Conservation (phyloP, 2,329 filamentous ascomycete genomes). For the Zasmidium citrigriseum region DNA sequence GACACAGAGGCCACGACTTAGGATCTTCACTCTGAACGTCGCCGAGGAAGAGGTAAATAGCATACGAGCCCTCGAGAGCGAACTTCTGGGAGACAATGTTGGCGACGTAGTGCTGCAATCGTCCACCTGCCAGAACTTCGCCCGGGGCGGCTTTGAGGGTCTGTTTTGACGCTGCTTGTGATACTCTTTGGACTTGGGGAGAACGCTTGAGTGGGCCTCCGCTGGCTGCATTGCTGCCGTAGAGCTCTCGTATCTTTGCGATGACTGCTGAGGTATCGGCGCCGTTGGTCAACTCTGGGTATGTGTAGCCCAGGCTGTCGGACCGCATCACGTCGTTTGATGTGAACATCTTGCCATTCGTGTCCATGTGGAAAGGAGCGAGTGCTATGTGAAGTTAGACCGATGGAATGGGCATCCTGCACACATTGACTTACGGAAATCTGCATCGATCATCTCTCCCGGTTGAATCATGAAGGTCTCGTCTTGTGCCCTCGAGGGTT, state of each 20-base stretch:
- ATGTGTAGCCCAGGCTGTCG: conserved; percentile 70
- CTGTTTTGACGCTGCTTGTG: conserved; percentile 13
- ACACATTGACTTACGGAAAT: conserved; percentile 26
- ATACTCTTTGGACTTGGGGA: not conserved
- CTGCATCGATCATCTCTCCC: conserved; percentile 46
- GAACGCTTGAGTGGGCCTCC: conserved; percentile 17
- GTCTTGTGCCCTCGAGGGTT: conserved; percentile 53
- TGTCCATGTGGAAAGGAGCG: conserved; percentile 63
- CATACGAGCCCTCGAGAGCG: conserved; percentile 62
- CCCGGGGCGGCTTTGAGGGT: conserved; percentile 30
- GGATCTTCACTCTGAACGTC: conserved; percentile 46
- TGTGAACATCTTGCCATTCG: conserved; percentile 66
- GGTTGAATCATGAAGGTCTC: conserved; percentile 62
- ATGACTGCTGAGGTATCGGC: conserved; percentile 46
- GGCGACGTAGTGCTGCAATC: conserved; percentile 66
- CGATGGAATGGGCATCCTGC: not conserved
- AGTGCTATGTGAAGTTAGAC: conserved; percentile 16
- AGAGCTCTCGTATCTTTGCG: conserved; percentile 61
- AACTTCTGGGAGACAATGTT: conserved; percentile 65
- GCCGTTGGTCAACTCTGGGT: conserved; percentile 61
- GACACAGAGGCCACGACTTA: conserved; percentile 52
- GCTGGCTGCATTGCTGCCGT: conserved; percentile 48
- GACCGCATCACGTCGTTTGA: conserved; percentile 63
- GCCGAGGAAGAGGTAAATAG: conserved; percentile 70
- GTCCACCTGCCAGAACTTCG: conserved; percentile 36